Conservation (phyloP, 129 eudicot species). For the Lactuca saligna region DNA sequence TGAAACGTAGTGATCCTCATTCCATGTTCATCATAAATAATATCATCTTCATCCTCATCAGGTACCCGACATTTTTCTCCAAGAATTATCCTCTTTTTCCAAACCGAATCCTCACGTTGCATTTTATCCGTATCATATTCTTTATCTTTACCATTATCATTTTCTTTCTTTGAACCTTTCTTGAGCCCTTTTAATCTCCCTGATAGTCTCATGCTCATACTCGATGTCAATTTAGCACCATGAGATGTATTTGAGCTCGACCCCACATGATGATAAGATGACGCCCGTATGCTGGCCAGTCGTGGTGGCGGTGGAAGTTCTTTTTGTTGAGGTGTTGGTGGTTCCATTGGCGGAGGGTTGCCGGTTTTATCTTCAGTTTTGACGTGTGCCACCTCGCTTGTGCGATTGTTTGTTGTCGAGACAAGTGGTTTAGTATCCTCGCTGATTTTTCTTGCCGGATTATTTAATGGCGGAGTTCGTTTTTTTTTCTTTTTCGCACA, state of each 20-base stretch:
- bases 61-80: slow-evolving; percentile 74
- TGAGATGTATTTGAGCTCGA: slow-evolving; percentile 33
- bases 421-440: not conserved
- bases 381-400: slow-evolving; percentile 7
- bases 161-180: slow-evolving; percentile 26
- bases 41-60: slow-evolving; percentile 52
- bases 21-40: slow-evolving; percentile 58
- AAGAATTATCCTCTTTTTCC: slow-evolving; percentile 69
- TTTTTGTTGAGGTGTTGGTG: not conserved
- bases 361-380: not conserved
- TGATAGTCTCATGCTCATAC: slow-evolving; percentile 61
- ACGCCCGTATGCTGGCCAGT: slow-evolving; percentile 32
- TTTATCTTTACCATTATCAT: slow-evolving; percentile 20
- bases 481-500: slow-evolving; percentile 47
- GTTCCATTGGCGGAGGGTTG: slow-evolving; percentile 19
- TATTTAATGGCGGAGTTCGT: slow-evolving; percentile 22
- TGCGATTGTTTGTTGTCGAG: not conserved
- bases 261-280: slow-evolving; percentile 48
- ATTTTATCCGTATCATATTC: slow-evolving; percentile 23
- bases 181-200: slow-evolving; percentile 27
- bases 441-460: not conserved
- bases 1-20: slow-evolving; percentile 45
- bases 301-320: slow-evolving; percentile 55
- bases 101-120: slow-evolving; percentile 62
- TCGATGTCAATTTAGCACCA: slow-evolving; percentile 42